phyloP scores from a whole-genome alignment of 192 early-diverging fungal species.

The Phycomyces blakesleeanus region DNA sequence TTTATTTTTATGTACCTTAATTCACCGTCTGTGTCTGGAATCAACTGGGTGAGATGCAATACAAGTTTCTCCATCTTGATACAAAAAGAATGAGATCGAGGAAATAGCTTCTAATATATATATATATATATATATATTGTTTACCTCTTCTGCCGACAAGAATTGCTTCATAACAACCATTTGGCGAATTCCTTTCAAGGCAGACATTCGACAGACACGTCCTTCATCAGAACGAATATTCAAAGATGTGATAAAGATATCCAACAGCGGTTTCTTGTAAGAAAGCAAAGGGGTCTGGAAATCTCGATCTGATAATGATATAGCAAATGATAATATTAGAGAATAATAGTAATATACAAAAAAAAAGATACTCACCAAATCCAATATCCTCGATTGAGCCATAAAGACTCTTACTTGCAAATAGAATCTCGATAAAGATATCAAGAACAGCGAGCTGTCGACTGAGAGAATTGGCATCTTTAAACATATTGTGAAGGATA shows the following conservation, averaged over 20 bases:
- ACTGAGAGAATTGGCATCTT: conserved; percentile 45
- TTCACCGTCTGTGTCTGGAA: not conserved
- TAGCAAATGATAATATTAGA: no score
- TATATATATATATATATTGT: no score
- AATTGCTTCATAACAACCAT: conserved; percentile 63
- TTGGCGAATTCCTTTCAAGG: conserved; percentile 64
- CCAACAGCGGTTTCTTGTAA: conserved; percentile 71
- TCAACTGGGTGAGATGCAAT: not conserved
- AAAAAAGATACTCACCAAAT: conserved; percentile 26
- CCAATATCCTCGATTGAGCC: conserved; percentile 44
- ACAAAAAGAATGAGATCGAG: conserved; percentile 5
- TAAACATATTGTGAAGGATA: conserved; percentile 55
- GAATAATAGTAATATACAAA: not conserved
- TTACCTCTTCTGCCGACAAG: conserved; percentile 52
- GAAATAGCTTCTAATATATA: not conserved
- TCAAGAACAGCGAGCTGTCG: conserved; percentile 59
- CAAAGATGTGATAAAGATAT: conserved; percentile 60
- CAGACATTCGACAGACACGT: conserved; percentile 38
- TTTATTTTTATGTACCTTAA: not conserved
- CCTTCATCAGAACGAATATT: conserved; percentile 61
- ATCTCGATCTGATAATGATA: conserved; percentile 48
- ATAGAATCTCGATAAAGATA: conserved; percentile 68
- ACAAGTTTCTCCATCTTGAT: conserved; percentile 2
- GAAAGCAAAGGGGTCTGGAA: conserved; percentile 61
- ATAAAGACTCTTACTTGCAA: conserved; percentile 59